phyloP scores from a whole-genome alignment of 2,329 filamentous ascomycete species.

The Venturia asperata region DNA sequence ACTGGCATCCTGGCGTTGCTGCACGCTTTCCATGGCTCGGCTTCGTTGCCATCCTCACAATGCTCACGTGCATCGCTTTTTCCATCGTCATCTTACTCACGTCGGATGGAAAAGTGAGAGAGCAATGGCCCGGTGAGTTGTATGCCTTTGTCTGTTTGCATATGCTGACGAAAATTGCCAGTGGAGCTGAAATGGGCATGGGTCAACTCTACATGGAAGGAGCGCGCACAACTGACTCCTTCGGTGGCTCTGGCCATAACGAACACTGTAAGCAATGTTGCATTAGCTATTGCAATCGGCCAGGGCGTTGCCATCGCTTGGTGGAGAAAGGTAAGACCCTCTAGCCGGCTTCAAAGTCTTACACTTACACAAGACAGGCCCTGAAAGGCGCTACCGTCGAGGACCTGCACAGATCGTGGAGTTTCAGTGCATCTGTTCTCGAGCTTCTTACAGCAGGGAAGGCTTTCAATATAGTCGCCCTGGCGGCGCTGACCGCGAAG shows the following conservation, averaged over 20 bases:
- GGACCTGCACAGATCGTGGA: constrained; percentile 25
- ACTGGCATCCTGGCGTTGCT: constrained; percentile 3
- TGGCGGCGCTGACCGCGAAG: constrained; percentile 25
- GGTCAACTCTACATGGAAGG: constrained; percentile 7
- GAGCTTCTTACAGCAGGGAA: constrained; percentile 23
- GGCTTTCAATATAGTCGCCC: constrained; percentile 27
- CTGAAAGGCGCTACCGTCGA: constrained; percentile 24
- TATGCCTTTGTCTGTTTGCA: background rate
- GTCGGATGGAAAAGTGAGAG: constrained; percentile 21
- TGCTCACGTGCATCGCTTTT: constrained; percentile 22
- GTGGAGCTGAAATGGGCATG: background rate
- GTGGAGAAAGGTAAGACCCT: constrained; percentile 24
- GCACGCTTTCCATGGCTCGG: constrained; percentile 24
- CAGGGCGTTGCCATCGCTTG: constrained; percentile 26
- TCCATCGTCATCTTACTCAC: constrained; percentile 21
- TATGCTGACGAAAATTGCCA: background rate
- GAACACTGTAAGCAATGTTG: constrained; percentile 23
- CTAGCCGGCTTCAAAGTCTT: background rate
- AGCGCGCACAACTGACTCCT: constrained; percentile 21
- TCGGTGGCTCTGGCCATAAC: constrained; percentile 23
- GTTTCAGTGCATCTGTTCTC: constrained; percentile 24
- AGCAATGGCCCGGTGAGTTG: constrained; percentile 20
- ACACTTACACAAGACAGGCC: constrained; percentile 15
- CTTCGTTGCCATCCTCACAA: constrained; percentile 21
- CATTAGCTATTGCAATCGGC: constrained; percentile 24